These are phyloP conservation scores for Cephalotrichum gorgonifer DNA, from an alignment of 2,329 filamentous ascomycete species.

Conservation along the genomic window DNA sequence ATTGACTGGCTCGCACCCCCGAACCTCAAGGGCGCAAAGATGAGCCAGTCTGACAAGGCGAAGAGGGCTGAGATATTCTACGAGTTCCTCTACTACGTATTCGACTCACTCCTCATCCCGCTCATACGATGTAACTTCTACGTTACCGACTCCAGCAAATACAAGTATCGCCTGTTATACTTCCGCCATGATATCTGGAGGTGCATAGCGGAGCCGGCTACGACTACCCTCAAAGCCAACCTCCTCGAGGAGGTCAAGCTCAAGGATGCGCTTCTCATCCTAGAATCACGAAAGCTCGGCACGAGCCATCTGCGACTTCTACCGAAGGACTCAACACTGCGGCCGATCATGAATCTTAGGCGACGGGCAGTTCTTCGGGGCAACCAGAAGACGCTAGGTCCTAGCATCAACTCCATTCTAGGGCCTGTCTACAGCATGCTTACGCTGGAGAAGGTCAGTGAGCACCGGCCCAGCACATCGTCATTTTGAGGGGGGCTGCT, in stretches of 20 bases:
- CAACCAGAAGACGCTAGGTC: slow-evolving; percentile 53
- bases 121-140: slow-evolving; percentile 84
- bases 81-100: slow-evolving; percentile 85
- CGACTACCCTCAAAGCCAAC: slow-evolving; percentile 52
- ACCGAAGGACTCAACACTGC: slow-evolving; percentile 66
- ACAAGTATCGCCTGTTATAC: slow-evolving; percentile 78
- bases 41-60: slow-evolving; percentile 58
- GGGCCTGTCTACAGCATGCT: slow-evolving; percentile 67
- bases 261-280: slow-evolving; percentile 41
- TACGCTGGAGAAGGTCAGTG: slow-evolving; percentile 61
- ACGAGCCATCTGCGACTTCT: slow-evolving; percentile 72
- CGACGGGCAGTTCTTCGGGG: slow-evolving; percentile 43
- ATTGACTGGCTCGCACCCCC: slow-evolving; percentile 65
- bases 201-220: slow-evolving; percentile 60
- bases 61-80: slow-evolving; percentile 73
- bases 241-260: slow-evolving; percentile 72
- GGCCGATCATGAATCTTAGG: slow-evolving; percentile 81
- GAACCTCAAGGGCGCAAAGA: slow-evolving; percentile 35
- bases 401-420: slow-evolving; percentile 40
- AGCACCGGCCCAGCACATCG: neutral
- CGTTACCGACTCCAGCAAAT: slow-evolving; percentile 76
- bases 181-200: slow-evolving; percentile 93
- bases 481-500: neutral
- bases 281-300: slow-evolving; percentile 57
- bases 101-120: slow-evolving; percentile 85